A percentile compares a stretch with the other conserved stretches of the same genome.
Conservation (phyloP, 169 alveolate genomes). For the Theileria equi region DNA sequence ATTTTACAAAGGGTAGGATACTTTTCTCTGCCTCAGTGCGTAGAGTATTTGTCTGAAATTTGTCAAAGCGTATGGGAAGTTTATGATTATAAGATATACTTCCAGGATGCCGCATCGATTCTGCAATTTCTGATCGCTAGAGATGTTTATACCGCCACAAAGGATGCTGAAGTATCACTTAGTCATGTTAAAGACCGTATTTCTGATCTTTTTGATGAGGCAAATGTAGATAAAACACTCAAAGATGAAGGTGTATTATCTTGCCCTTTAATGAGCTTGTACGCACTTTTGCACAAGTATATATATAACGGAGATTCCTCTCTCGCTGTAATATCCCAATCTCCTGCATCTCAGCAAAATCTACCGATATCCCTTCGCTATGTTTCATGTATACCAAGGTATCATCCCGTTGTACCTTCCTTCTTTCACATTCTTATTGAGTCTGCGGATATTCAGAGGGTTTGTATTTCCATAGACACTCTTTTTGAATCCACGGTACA, state of each 20-base stretch:
- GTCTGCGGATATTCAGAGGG: slow-evolving; percentile 29
- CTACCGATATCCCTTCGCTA: slow-evolving; percentile 17
- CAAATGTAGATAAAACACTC: neutral
- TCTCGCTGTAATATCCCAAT: too few species aligned
- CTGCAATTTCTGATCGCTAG: slow-evolving; percentile 22
- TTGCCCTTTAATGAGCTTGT: neutral
- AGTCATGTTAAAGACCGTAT: neutral
- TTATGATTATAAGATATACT: slow-evolving; percentile 38
- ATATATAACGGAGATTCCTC: too few species aligned
- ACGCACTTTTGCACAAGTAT: neutral
- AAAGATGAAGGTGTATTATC: neutral
- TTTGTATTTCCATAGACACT: slow-evolving; percentile 1
- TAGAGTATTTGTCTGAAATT: too few species aligned
- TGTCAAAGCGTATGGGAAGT: slow-evolving; percentile 48
- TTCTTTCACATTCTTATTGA: slow-evolving; percentile 9
- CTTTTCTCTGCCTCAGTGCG: slow-evolving; percentile 1
- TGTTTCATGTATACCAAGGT: slow-evolving; percentile 22
- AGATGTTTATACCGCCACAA: neutral
- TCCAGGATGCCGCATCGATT: slow-evolving; percentile 47
- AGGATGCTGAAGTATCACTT: neutral
- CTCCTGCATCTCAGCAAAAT: slow-evolving; percentile 5
- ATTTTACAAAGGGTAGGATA: slow-evolving; percentile 19
- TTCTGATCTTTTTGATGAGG: neutral
- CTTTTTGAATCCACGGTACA: slow-evolving; percentile 22
- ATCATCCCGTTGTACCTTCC: slow-evolving; percentile 36